Base-by-base conservation (phyloP, 2,329 filamentous ascomycete species). In the Grosmannia huntii region DNA sequence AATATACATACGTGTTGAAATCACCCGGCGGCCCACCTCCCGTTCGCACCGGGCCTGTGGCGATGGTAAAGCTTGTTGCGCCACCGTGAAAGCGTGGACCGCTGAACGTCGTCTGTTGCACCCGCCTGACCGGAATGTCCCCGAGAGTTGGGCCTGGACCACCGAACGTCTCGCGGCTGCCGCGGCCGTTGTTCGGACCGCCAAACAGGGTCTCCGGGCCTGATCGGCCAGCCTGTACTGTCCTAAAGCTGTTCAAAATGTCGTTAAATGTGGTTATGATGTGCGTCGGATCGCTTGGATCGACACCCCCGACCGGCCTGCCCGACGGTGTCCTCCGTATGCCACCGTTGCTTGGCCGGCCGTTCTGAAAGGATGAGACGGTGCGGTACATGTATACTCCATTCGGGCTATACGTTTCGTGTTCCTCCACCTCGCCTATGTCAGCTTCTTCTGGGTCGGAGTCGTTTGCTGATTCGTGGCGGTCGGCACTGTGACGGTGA, bases 371-470 rank as follows among this genome's bases (percentile, higher is more conserved):
- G 67, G 31, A 71, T 68, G 21, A 68, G 41, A 38, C 25, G 16
- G 46, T 19, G 33, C 71, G 72, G 31, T 70, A 69, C 56, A 72
- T 70, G 52, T 70, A 68, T 60, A 78, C 70, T 10, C 74, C 73
- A 44, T 72, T 68, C 2, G 73, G 71, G 0, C 71, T 73, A 28
- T 62, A 65, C 23, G 65, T 61, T n/a, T 75, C 53, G 44, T 77
- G 72, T 31, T 83, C 76, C 27, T 82, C 78, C 60, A 84, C 80
- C 64, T 84, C 78, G 33, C 82, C 78, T 60, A 84, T 80, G 64
- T 84, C 78, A 28, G 72, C 77, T 63, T 83, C 80, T 16, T 82
- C 81, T 1, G 80, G 80, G 59, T 84, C 82, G 2, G 80, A 80
- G 60, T 78, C 73, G 55, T 72, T 69, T 11, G 44, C 11, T 53